Percentiles rank a stretch among this genome's conserved stretches.
Evolutionary conservation across 2,329 filamentous ascomycete genomes (phyloP).

Genomic region (Epichloe baconii): DNA sequence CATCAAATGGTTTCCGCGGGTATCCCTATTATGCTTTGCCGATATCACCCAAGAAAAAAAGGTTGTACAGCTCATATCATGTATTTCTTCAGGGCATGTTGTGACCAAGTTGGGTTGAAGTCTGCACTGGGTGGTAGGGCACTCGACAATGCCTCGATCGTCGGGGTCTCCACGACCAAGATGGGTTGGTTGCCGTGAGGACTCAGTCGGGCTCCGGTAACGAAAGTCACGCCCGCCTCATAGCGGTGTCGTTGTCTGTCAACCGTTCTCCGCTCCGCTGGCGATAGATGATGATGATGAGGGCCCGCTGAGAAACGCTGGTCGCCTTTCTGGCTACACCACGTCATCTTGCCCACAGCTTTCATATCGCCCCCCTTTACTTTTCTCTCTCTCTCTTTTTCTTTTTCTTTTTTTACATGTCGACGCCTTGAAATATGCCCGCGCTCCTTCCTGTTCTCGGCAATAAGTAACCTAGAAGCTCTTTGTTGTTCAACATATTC

Average conservation of each 20-base stretch:
- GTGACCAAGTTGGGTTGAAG: neutral
- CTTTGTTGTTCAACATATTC: neutral
- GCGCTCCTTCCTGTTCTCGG: neutral
- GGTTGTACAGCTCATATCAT: neutral
- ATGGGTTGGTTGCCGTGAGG: neutral
- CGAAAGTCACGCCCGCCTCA: neutral
- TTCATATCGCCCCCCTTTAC: neutral
- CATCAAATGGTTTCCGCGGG: neutral
- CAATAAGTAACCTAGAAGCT: neutral
- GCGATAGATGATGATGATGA: neutral
- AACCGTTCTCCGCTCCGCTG: neutral
- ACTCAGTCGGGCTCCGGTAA: neutral
- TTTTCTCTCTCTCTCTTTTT: neutral
- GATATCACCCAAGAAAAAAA: neutral
- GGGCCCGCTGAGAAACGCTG: neutral
- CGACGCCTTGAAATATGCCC: neutral
- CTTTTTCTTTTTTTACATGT: neutral
- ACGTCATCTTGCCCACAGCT: neutral
- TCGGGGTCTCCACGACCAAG: neutral
- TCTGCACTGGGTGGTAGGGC: neutral
- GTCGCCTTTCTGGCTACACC: neutral
- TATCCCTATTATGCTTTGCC: neutral
- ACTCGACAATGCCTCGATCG: neutral
- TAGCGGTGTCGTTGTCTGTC: slow-evolving; percentile 1
- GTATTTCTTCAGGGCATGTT: neutral